A percentile compares a stretch with the other conserved stretches of the same genome.
Evolutionary conservation across 83 land plant species (phyloP).

Genomic region (Picea engelmannii): DNA sequence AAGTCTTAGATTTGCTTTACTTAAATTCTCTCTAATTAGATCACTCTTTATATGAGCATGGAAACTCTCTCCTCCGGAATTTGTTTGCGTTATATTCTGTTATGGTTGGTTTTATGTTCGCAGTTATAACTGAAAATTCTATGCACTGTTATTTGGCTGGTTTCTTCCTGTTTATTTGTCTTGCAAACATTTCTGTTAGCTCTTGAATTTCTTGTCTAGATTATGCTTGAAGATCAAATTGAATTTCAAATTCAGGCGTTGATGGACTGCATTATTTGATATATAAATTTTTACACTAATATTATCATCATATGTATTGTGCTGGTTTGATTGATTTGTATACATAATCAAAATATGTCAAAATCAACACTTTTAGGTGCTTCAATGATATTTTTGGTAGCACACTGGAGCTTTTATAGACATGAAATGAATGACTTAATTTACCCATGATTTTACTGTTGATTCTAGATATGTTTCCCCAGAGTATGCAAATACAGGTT

Average conservation of each 20-base stretch:
- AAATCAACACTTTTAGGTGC: too few species aligned
- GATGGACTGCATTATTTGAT: not conserved
- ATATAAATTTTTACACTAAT: not conserved
- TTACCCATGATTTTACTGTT: too few species aligned
- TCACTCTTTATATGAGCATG: not conserved
- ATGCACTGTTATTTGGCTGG: too few species aligned
- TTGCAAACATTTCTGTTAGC: not conserved
- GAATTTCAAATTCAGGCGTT: not conserved
- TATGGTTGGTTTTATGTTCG: too few species aligned
- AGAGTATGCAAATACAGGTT: slow-evolving; percentile 72
- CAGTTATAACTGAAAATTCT: too few species aligned
- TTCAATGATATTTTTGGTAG: too few species aligned
- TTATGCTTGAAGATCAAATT: not conserved
- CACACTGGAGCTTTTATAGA: too few species aligned
- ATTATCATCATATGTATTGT: too few species aligned
- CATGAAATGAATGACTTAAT: too few species aligned
- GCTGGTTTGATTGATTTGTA: not conserved
- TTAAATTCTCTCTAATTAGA: not conserved
- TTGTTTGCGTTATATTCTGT: too few species aligned
- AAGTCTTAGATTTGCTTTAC: not conserved
- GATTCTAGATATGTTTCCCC: slow-evolving; percentile 67
- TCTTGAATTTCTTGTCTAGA: not conserved
- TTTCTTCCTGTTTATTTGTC: too few species aligned
- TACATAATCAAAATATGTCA: not conserved
- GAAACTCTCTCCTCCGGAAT: too few species aligned